These are phyloP conservation scores for Bolboschoenoplectus hybrid DNA, from an alignment of 202 grass and related monocot species.

Conservation along the genomic window DNA sequence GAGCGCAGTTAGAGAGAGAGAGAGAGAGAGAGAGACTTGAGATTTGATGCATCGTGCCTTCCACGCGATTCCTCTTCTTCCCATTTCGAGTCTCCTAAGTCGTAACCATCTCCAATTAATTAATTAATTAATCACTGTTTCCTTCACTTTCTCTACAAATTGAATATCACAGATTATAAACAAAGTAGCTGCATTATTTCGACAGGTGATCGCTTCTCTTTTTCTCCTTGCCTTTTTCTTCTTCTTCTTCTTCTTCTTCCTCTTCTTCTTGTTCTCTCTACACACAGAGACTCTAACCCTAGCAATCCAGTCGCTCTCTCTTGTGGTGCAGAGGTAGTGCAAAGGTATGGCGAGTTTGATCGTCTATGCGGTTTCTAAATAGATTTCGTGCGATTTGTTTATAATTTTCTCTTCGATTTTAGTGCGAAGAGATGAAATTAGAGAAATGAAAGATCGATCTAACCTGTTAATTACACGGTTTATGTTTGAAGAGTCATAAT, in stretches of 20 bases:
- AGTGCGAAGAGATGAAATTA: background rate
- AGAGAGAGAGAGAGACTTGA: background rate
- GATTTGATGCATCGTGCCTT: background rate
- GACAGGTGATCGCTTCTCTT: background rate
- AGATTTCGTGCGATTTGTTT: background rate
- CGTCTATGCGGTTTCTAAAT: background rate
- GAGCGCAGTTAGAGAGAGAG: background rate
- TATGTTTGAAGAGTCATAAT: background rate
- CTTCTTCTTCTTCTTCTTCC: background rate
- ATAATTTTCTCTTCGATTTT: background rate
- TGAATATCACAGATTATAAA: background rate
- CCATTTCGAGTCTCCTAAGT: background rate
- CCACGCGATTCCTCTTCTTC: slow-evolving; percentile 11
- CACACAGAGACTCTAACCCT: background rate
- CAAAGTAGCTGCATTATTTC: background rate
- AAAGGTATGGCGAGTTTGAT: background rate
- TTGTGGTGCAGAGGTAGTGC: background rate
- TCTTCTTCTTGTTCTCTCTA: background rate
- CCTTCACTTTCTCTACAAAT: background rate
- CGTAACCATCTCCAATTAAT: no score
- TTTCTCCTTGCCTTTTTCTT: background rate
- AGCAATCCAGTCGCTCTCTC: background rate
- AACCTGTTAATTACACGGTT: background rate
- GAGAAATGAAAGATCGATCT: background rate
- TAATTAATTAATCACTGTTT: background rate